Conservation (phyloP, 257 asterid genomes). For the Gynochthodes officinalis region DNA sequence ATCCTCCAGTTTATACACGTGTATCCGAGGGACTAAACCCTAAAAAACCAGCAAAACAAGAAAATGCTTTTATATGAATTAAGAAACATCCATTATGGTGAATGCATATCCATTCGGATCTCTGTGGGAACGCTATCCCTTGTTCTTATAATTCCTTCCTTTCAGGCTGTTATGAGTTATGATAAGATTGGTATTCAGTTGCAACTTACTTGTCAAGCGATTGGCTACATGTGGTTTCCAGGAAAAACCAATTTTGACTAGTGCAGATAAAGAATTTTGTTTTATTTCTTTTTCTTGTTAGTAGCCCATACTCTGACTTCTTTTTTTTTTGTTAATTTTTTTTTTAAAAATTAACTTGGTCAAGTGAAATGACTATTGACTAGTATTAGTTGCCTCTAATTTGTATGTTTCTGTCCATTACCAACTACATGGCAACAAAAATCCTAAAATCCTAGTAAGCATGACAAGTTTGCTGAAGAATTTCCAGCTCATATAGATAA, state of each 20-base stretch:
- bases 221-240: neutral
- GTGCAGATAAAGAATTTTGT: neutral
- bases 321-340: no score
- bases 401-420: neutral
- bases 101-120: neutral
- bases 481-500: no score
- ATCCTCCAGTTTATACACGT: no score
- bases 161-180: neutral
- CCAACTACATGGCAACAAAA: neutral
- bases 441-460: neutral
- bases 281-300: no score
- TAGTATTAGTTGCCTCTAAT: no score
- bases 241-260: neutral
- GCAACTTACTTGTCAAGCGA: neutral
- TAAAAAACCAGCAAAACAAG: neutral
- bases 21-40: neutral
- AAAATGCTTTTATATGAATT: neutral
- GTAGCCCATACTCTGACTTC: no score
- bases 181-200: neutral
- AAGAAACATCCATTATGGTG: neutral
- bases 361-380: neutral
- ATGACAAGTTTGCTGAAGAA: neutral
- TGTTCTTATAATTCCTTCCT: neutral
- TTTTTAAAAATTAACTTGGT: no score
- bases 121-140: neutral